Base-by-base conservation (phyloP, 495 filamentous ascomycete genomes). In the Aspergillus sclerotiicarbonarius region DNA sequence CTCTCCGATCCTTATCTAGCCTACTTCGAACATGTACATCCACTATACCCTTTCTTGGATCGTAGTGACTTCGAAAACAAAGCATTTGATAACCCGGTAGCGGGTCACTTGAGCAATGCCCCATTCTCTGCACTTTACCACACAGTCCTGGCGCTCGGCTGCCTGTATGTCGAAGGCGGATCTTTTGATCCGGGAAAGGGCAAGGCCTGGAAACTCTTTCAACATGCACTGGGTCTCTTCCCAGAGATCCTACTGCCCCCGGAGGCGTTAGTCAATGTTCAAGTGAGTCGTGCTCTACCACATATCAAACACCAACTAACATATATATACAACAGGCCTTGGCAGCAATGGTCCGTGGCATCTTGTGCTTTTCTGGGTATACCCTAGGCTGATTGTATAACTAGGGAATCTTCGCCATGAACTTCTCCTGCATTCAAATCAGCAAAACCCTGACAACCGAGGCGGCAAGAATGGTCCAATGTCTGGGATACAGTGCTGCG, bases 21-120 rank as follows among this genome's bases (percentile, higher is more conserved):
- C 10, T 75, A 71, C 52, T 75, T 75, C 43, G 47, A 66, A n/a
- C 61, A 65, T n/a, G 51, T 75, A 29, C 70, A 75, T 54, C 67
- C 67, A 1, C 31, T 70, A 0, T 71, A 71, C 50, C 71, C 71
- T 13, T 75, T 73, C 52, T 62, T 75, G 12, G 65, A 75, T 37
- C 66, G 56, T 25, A 51, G 55, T 16, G 51, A 62, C 10, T 75
- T 75, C 31, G 69, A 71, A 52, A 32, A 62, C 8, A 62, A 59
- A 48, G 65, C 62, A 41, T 58, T 57, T 9, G 53, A 50, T 15
- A n/a, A 57, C n/a, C 32, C 56, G 25, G 45, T 58, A 13, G n/a
- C 35, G 29, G 44, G 61, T 12, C 16, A 53, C 16, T 35, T 65
- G 7, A 37, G 56, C 2, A 64, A 56, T 54, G 41, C 65, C 2